Base-by-base conservation (phyloP, 192 early-diverging fungal genomes). In the Coemansia sp. region DNA sequence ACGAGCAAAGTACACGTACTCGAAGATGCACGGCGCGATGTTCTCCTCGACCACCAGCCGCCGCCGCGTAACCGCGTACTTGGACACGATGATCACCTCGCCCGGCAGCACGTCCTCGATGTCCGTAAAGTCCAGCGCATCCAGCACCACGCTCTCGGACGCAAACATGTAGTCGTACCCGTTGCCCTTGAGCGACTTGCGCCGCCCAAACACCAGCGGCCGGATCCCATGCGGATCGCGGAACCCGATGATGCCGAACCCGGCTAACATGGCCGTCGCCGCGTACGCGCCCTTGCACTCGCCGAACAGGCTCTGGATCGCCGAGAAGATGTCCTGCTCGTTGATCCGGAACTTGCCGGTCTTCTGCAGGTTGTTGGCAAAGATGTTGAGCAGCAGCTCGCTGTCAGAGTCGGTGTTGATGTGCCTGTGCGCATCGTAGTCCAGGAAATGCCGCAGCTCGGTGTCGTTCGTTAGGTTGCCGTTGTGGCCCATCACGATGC, bases 361-460 rank as follows among this genome's bases (percentile, higher is more conserved):
- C 82, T 92, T 85, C 65, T 99, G 97, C 65, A 99, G 83, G 82
- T 99, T 88, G 80, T 97, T 86, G 57, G 94, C 98, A 71, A 99
- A 91, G 62, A 98, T 91, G 83, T 99, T 99, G 42, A 99, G 85
- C 64, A 98, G 84, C 45, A 99, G 73, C 83, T 99, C 98, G 49
- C 96, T 98, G 83, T 99, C 98, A 5, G 98, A 99, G 68, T 98
- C 95, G 11, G 98, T 99, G 82, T 99, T 99, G 83, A 99, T 97
- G 72, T 99, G 98, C 53, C 98, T 90, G 82, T 99, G 98, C 30
- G 96, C 94, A 53, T 93, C 90, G 61, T 87, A 82, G 83, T 99
- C 98, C 47, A 99, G 72, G 61, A 92, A 98, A 25, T 85, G 81
- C 63, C 87, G 85, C 62, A 99, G 83, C 64, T 98, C 93, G 28